Base-by-base conservation (phyloP, 2,329 filamentous ascomycete genomes). In the Cladosporium sp. region DNA sequence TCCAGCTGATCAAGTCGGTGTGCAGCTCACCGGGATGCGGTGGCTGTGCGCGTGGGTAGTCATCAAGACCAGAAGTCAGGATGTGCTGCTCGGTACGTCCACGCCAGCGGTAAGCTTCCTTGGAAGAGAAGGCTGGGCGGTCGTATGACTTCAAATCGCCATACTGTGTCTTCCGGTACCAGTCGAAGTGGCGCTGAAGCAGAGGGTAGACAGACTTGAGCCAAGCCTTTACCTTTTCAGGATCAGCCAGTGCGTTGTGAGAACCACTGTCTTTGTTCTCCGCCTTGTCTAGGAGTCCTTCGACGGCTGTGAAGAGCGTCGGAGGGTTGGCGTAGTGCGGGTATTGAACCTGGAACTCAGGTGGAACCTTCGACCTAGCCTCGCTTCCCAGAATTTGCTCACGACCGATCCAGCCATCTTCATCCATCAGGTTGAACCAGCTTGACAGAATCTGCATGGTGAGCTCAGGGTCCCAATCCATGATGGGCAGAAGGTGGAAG, bases 311-410 rank as follows among this genome's bases (percentile, higher is more conserved):
- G 71, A 95, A 96, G 1, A 97, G 78, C 0, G 93, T 97, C 0
- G 93, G 93, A 0, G 93, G 93, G 68, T 98, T 98, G 45, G 93
- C 93, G 62, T 96, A 96, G 68, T 97, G 91, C 19, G 93, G 92
- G 65, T 97, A 97, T 65, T 97, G 93, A 12, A 90, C 80, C 62
- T 95, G 91, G 67, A 98, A 98, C 69, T 97, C 91, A 4, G 77
- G 69, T 0, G 93, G 93, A 2, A 98, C 93, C 70, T 96, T 97
- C 77, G 86, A 95, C 55, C 92, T 84, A 40, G 93, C 93, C 72
- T 98, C 93, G 2, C 79, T 71, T 1, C 93, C 93, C 2, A 98
- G 79, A 53, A 98, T 97, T 70, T 96, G 91, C 72, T 98, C 93
- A 45, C 93, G 85, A 3, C 85, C 88, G 64, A 98, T 97, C 93